Conservation (phyloP, 805 yeast genomes). For the Grigorovia humatica region DNA sequence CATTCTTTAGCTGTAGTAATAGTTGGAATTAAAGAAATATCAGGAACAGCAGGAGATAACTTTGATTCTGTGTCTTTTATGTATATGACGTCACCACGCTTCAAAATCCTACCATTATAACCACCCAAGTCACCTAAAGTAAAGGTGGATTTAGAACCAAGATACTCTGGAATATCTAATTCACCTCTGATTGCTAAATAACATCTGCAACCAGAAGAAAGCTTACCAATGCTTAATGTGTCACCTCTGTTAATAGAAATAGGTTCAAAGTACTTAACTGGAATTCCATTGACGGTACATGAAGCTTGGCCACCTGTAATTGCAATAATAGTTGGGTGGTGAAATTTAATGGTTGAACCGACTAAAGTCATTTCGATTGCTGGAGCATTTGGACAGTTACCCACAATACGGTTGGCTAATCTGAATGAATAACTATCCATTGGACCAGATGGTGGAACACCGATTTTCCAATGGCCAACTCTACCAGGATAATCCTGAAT, state of each 20-base stretch:
- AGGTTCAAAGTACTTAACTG: conserved; percentile 62
- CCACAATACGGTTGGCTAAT: conserved; percentile 82
- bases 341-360: conserved; percentile 84
- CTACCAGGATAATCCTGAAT: conserved; percentile 96
- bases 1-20: conserved; percentile 36
- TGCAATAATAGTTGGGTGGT: conserved; percentile 65
- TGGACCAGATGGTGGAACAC: conserved; percentile 98
- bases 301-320: conserved; percentile 78
- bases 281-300: conserved; percentile 52
- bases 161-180: conserved; percentile 84
- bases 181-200: conserved; percentile 89
- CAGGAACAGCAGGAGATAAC: conserved; percentile 46
- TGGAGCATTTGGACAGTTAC: conserved; percentile 72
- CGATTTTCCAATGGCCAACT: conserved; percentile 51
- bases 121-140: conserved; percentile 93
- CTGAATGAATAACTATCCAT: conserved; percentile 92
- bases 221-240: conserved; percentile 68
- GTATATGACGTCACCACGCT: conserved; percentile 85
- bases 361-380: conserved; percentile 81
- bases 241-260: conserved; percentile 64
- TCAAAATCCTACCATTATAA: conserved; percentile 82
- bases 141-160: conserved; percentile 94
- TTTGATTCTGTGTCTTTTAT: conserved; percentile 67
- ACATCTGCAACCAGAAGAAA: conserved; percentile 75
- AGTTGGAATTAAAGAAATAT: conserved; percentile 33